These are phyloP conservation scores for Chiua virens DNA, from an alignment of 768 basidiomycete species.

Conservation along the genomic window DNA sequence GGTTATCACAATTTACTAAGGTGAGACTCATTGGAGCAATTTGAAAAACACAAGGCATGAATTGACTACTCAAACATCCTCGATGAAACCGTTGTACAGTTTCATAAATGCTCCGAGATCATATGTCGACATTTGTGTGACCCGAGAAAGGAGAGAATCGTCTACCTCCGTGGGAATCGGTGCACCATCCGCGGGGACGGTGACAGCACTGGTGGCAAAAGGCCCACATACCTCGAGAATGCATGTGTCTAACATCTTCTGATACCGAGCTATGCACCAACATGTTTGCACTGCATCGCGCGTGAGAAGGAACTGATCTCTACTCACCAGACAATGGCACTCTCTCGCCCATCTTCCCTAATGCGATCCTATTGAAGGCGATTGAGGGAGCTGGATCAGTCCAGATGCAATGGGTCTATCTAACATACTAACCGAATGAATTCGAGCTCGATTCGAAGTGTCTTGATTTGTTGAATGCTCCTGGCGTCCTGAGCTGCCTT, in stretches of 20 bases:
- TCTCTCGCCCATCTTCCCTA: slow-evolving; percentile 62
- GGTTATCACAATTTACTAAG: too few relatives aligned
- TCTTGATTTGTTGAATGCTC: slow-evolving; percentile 55
- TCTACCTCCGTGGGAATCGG: slow-evolving; percentile 8
- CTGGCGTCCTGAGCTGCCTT: slow-evolving; percentile 61
- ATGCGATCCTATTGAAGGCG: slow-evolving; percentile 44
- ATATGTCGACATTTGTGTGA: slow-evolving; percentile 2
- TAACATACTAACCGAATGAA: slow-evolving; percentile 57
- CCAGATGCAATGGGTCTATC: neutral
- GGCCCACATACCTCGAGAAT: slow-evolving; percentile 12
- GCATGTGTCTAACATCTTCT: slow-evolving; percentile 21
- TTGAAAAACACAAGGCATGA: too few relatives aligned
- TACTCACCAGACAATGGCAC: slow-evolving; percentile 59
- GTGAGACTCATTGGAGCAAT: too few relatives aligned
- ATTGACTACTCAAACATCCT: slow-evolving; percentile 1
- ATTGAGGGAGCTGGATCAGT: neutral
- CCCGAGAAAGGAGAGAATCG: slow-evolving; percentile 8
- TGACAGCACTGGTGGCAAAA: neutral
- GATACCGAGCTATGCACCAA: slow-evolving; percentile 18
- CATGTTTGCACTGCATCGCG: neutral
- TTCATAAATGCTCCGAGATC: slow-evolving; percentile 14
- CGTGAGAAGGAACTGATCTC: neutral
- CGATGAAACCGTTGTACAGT: slow-evolving; percentile 3
- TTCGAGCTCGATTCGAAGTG: slow-evolving; percentile 60
- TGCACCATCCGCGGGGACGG: slow-evolving; percentile 4